Evolutionary conservation across 495 filamentous ascomycete species (phyloP).

Genomic region (Penicillium bovifimosum): DNA sequence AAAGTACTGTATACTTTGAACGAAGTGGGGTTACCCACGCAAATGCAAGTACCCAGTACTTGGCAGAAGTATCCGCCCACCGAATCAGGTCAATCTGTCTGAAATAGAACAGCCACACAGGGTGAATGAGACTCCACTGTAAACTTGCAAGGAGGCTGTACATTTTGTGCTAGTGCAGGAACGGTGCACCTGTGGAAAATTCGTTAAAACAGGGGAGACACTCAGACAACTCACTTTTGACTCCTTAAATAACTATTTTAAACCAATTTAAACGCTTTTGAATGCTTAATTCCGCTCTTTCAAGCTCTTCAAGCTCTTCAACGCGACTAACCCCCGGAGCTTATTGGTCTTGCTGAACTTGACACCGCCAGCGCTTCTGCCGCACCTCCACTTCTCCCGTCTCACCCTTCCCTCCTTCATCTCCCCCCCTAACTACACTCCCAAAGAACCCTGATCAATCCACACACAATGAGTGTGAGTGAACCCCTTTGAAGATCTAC

Average conservation of each 20-base stretch:
- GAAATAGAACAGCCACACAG: conserved; percentile 8
- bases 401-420: conserved; percentile 24
- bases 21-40: neutral
- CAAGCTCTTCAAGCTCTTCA: neutral
- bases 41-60: conserved; percentile 10
- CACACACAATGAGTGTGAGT: conserved; percentile 35
- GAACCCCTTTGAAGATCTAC: neutral
- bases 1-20: conserved; percentile 6
- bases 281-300: neutral
- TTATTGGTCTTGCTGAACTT: conserved; percentile 1
- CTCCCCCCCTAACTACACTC: conserved; percentile 1
- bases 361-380: conserved; percentile 22
- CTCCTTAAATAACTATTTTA: neutral
- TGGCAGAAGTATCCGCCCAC: conserved; percentile 2
- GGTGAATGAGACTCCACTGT: neutral
- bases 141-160: neutral
- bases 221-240: neutral
- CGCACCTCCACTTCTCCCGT: conserved; percentile 21
- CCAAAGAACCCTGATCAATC: neutral
- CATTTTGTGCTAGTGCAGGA: neutral
- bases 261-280: neutral
- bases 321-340: neutral
- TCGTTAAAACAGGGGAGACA: neutral
- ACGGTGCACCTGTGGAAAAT: neutral
- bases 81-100: conserved; percentile 4